Percentiles rank a stretch among this genome's conserved stretches.
These are phyloP conservation scores for Saccharomyces hybrid DNA, from an alignment of 1,139 yeast genomes.

Conservation along the genomic window DNA sequence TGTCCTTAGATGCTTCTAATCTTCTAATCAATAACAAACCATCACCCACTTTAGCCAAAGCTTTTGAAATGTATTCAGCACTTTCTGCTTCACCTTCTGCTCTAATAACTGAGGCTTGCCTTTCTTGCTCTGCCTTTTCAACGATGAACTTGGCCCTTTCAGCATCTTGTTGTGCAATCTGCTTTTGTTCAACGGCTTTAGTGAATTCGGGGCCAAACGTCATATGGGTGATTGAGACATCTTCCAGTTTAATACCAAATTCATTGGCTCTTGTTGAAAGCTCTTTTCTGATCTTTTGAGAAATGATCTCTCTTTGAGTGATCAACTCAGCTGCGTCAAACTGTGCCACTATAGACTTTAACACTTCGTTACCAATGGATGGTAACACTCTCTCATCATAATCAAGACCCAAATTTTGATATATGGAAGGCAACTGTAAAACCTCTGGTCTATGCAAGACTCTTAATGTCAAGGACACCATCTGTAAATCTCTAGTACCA, in stretches of 20 bases:
- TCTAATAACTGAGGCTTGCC: conserved; percentile 87
- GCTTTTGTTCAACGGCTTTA: conserved; percentile 97
- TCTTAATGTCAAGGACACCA: conserved; percentile 86
- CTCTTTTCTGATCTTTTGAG: conserved; percentile 83
- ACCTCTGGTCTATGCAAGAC: conserved; percentile 94
- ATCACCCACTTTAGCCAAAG: conserved; percentile 90
- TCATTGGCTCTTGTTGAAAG: conserved; percentile 77
- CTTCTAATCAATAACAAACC: conserved; percentile 91
- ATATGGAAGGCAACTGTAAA: conserved; percentile 67
- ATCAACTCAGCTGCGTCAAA: conserved; percentile 97
- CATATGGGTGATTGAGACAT: conserved; percentile 96
- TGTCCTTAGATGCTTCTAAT: conserved; percentile 93
- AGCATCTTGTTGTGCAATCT: conserved; percentile 98
- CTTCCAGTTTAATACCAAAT: conserved; percentile 87
- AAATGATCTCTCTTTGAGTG: conserved; percentile 93
- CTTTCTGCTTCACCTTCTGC: conserved; percentile 99
- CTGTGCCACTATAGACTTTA: conserved; percentile 93
- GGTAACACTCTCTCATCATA: conserved; percentile 97
- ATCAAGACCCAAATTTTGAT: conserved; percentile 86
- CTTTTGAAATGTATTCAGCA: conserved; percentile 91
- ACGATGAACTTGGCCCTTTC: conserved; percentile 93
- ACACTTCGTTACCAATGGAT: conserved; percentile 92
- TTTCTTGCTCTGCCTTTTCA: conserved; percentile 95
- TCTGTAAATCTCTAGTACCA: conserved; percentile 94
- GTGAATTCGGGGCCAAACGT: conserved; percentile 96